These are phyloP conservation scores for Russula brevipes DNA, from an alignment of 768 basidiomycete species.

Conservation along the genomic window DNA sequence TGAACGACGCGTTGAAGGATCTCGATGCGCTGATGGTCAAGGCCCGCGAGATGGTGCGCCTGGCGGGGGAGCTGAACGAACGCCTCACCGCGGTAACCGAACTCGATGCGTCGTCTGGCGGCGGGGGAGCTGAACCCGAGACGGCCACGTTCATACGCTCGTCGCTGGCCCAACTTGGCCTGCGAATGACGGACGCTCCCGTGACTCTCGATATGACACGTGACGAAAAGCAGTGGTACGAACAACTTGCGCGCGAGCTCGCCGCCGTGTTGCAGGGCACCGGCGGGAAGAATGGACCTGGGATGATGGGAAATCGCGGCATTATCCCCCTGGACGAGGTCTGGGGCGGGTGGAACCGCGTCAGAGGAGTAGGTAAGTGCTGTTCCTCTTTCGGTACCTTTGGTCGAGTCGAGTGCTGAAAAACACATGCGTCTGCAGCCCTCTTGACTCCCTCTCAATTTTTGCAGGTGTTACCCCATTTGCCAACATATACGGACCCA, in stretches of 20 bases:
- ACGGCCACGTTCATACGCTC: constrained; percentile 84
- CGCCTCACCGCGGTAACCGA: constrained; percentile 48
- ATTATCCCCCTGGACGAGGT: constrained; percentile 87
- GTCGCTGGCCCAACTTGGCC: constrained; percentile 84
- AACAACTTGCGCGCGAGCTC: constrained; percentile 79
- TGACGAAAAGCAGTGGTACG: constrained; percentile 74
- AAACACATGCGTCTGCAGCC: constrained; percentile 41
- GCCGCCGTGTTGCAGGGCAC: constrained; percentile 59
- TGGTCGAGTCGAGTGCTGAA: background rate
- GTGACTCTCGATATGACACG: constrained; percentile 85
- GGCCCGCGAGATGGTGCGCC: constrained; percentile 86
- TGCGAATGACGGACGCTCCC: constrained; percentile 71
- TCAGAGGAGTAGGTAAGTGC: constrained; percentile 76
- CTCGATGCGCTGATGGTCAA: constrained; percentile 87
- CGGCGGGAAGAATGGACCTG: constrained; percentile 37
- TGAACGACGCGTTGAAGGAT: constrained; percentile 77
- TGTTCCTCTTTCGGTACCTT: background rate
- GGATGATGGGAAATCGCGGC: constrained; percentile 75
- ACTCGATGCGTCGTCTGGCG: constrained; percentile 24
- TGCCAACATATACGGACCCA: constrained; percentile 61
- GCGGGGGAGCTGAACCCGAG: constrained; percentile 53
- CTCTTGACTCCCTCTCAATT: constrained; percentile 87
- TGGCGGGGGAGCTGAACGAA: constrained; percentile 84
- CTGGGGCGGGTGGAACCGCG: constrained; percentile 95
- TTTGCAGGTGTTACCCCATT: constrained; percentile 63